phyloP scores from a whole-genome alignment of 2,329 filamentous ascomycete genomes.

The Penicillium sp. region DNA sequence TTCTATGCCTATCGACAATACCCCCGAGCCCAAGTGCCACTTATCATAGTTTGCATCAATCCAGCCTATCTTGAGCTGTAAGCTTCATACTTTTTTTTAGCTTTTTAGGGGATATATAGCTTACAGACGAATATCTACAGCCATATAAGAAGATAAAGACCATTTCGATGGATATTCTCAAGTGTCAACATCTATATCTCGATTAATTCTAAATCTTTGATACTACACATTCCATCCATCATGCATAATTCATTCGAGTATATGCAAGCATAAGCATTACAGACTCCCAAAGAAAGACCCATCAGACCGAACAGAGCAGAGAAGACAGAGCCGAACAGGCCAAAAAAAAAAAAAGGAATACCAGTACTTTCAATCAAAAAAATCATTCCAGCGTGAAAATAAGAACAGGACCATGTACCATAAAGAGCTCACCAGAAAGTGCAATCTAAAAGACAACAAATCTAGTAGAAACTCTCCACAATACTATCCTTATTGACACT shows the following conservation, averaged over 20 bases:
- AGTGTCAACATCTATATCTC: constrained; percentile 7
- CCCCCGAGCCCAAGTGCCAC: constrained; percentile 12
- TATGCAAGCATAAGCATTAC: constrained; percentile 8
- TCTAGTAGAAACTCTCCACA: constrained; percentile 97
- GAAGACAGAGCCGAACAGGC: constrained; percentile 3
- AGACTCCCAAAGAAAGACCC: constrained; percentile 12
- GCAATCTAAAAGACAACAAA: constrained; percentile 1
- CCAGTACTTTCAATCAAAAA: constrained; percentile 5
- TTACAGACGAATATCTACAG: background rate
- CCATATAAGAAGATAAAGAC: background rate
- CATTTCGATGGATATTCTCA: background rate
- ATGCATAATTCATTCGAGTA: constrained; percentile 8
- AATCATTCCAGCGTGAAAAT: constrained; percentile 10
- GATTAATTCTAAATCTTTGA: background rate
- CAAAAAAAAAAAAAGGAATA: constrained; percentile 7
- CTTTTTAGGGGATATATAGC: background rate
- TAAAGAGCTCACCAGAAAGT: background rate
- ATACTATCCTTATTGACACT: constrained; percentile 85
- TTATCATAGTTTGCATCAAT: constrained; percentile 9
- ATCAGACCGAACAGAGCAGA: constrained; percentile 7
- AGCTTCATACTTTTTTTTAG: background rate
- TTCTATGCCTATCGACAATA: constrained; percentile 20
- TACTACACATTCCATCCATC: constrained; percentile 4
- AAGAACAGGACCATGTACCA: constrained; percentile 4
- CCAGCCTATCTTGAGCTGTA: constrained; percentile 1